These are phyloP conservation scores for Nyssa sinensis DNA, from an alignment of 148 eudicot species.

Conservation along the genomic window DNA sequence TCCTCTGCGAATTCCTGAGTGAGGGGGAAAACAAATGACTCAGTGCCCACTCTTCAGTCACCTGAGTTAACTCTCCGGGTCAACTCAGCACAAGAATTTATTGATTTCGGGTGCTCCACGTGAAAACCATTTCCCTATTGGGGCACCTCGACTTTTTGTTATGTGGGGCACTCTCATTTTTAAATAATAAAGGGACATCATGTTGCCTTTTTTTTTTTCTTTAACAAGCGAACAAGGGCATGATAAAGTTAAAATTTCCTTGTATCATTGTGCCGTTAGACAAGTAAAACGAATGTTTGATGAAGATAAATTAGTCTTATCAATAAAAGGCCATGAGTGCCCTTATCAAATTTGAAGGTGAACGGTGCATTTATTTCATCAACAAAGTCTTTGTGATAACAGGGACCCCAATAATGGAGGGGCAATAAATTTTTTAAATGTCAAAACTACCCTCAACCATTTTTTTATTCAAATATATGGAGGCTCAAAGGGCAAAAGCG, in stretches of 20 bases:
- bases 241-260: too few species aligned
- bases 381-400: neutral
- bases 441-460: conserved; percentile 16
- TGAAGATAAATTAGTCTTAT: neutral
- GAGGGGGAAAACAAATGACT: conserved; percentile 7
- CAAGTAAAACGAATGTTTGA: neutral
- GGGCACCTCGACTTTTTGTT: neutral
- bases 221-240: neutral
- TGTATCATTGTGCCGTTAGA: neutral
- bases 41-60: neutral
- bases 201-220: neutral
- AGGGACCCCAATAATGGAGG: neutral
- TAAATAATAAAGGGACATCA: neutral
- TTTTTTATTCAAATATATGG: neutral
- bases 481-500: conserved; percentile 15
- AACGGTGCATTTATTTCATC: neutral
- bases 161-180: too few species aligned
- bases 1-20: conserved; percentile 69
- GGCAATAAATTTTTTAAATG: neutral
- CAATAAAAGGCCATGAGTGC: too few species aligned
- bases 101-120: neutral
- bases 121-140: neutral
- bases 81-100: neutral
- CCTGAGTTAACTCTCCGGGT: neutral
- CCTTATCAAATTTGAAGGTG: too few species aligned